phyloP scores from a whole-genome alignment of 2,329 filamentous ascomycete genomes.

The Pseudocercospora macadamiae region DNA sequence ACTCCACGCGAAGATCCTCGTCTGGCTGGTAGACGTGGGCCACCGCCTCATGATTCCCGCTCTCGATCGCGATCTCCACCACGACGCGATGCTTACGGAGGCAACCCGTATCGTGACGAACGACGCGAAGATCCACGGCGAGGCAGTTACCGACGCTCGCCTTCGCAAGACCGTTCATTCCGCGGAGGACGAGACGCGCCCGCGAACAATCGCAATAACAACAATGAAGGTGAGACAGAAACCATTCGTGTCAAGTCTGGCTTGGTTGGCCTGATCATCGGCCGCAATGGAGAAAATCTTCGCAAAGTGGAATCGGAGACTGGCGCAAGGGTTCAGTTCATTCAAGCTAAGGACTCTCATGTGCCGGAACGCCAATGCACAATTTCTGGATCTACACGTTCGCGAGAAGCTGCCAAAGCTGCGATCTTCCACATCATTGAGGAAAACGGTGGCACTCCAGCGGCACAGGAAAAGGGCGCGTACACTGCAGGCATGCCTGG shows the following conservation, averaged over 20 bases:
- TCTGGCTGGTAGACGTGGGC: conserved; percentile 53
- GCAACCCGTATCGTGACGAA: conserved; percentile 82
- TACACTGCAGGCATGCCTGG: conserved; percentile 41
- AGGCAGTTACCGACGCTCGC: conserved; percentile 67
- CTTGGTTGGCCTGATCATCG: conserved; percentile 87
- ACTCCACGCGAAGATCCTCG: conserved; percentile 48
- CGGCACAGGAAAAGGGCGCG: conserved; percentile 39
- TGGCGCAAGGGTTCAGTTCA: conserved; percentile 82
- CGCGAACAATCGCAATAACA: conserved; percentile 44
- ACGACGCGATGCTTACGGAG: conserved; percentile 65
- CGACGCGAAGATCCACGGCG: conserved; percentile 69
- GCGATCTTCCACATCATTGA: conserved; percentile 88
- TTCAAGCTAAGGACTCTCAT: conserved; percentile 72
- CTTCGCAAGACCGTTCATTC: conserved; percentile 59
- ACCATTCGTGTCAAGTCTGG: conserved; percentile 84
- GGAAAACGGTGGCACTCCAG: conserved; percentile 68
- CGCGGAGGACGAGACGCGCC: conserved; percentile 29
- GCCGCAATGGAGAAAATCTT: conserved; percentile 85
- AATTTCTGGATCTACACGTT: conserved; percentile 73
- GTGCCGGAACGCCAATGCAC: conserved; percentile 81
- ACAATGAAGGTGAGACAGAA: conserved; percentile 77
- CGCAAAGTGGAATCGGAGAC: conserved; percentile 82
- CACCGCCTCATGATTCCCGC: conserved; percentile 46
- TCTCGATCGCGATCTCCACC: conserved; percentile 73
- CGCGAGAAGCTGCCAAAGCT: conserved; percentile 75